Evolutionary conservation across 495 filamentous ascomycete species (phyloP).

Genomic region (Hyaloscypha variabilis): DNA sequence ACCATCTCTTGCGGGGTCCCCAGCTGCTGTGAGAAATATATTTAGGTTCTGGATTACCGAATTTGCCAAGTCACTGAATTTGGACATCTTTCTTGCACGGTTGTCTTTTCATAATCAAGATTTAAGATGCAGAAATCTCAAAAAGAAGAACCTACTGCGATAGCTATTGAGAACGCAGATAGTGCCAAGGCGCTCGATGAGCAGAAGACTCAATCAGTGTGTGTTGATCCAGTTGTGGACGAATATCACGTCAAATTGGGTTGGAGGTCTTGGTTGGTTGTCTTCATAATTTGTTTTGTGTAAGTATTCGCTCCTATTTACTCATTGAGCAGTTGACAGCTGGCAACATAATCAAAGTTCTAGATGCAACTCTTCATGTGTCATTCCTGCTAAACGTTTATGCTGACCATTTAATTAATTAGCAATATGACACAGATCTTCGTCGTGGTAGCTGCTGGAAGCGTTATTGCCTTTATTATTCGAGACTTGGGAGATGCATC

Average conservation of each 20-base stretch:
- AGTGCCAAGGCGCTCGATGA: background rate
- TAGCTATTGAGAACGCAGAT: conserved; percentile 1
- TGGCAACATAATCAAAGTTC: too few relatives aligned
- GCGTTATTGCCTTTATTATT: conserved; percentile 56
- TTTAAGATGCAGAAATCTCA: background rate
- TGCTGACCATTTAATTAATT: too few relatives aligned
- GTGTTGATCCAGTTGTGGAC: conserved; percentile 10
- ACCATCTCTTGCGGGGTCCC: background rate
- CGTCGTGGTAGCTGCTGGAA: conserved; percentile 57
- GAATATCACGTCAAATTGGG: conserved; percentile 25
- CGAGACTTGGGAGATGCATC: conserved; percentile 52
- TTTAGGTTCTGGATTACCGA: background rate
- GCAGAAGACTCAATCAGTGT: conserved; percentile 1
- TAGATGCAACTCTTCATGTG: too few relatives aligned
- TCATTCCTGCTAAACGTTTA: too few relatives aligned
- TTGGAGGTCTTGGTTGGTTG: conserved; percentile 31
- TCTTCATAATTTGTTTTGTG: conserved; percentile 30
- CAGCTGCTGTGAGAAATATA: conserved; percentile 1
- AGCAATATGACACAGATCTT: conserved; percentile 51
- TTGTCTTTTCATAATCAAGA: background rate
- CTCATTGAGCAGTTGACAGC: background rate
- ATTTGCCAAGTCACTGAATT: background rate
- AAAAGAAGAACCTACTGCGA: background rate
- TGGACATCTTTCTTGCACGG: background rate
- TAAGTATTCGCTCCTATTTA: conserved; percentile 4